Base-by-base conservation (phyloP, 345 rosid species). In the Acer yangbiense region DNA sequence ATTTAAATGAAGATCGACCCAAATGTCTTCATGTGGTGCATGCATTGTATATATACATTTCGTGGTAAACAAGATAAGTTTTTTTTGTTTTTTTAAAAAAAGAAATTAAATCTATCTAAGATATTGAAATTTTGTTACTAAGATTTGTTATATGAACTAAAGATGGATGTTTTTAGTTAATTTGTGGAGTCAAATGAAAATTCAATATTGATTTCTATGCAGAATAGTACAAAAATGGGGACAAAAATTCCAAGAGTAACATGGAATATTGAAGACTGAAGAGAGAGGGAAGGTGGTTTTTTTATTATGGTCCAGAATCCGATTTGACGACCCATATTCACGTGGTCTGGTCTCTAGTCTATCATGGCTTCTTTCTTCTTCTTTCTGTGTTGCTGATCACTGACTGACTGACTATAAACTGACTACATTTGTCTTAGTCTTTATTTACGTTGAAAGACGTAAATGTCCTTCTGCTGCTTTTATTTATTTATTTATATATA, bases 211-310 rank as follows among this genome's bases (percentile, higher is more conserved):
- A 32, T 2, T 46, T 62, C 35, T 62, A 10, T 25, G 7, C 2
- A 46, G 16, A n/a, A 66, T 11, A 32, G 6, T 16, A 67, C 50
- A 65, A 65, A 65, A 2, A 4, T 39, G 48, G 81, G 64, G 86
- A 84, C 84, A 84, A 78, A 81, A 81, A 78, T 81, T 84, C 82
- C 55, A 11, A 0, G 17, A 27, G 80, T 76, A 79, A 83, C 86
- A 75, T 83, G 84, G 75, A 32, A 21, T 21, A 29, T 29, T 29
- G 50, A 55, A 25, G 25, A 25, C n/a, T 23, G 1, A 1, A 4
- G 46, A 66, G 61, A 4, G 52, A 21, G 52, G 20, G 20, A 9
- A 2, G n/a, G 72, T 46, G 58, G 39, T 35, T 35, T 50, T n/a
- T 0, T 29, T 29, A 25, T 9, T 16, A 25, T 7, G 14, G 57